Conservation (phyloP, 2,329 filamentous ascomycete genomes). For the Bertia moriformis region DNA sequence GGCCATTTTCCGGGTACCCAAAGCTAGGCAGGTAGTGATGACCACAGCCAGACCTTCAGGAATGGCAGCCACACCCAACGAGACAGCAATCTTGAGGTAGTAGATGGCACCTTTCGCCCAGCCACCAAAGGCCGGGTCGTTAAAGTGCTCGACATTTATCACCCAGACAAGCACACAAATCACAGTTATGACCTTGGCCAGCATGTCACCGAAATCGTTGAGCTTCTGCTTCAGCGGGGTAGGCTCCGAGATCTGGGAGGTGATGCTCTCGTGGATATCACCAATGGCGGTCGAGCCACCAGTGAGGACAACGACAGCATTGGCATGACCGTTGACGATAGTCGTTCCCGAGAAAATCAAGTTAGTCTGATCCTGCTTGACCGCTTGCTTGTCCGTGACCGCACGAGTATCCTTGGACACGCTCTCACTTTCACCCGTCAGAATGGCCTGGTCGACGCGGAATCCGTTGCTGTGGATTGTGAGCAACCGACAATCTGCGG, state of each 20-base stretch:
- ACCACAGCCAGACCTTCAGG: conserved; percentile 94
- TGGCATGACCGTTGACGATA: conserved; percentile 85
- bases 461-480: conserved; percentile 95
- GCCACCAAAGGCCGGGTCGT: conserved; percentile 78
- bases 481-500: conserved; percentile 82
- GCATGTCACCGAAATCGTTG: conserved; percentile 88
- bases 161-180: conserved; percentile 96
- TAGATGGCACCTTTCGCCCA: conserved; percentile 98
- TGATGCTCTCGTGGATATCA: conserved; percentile 97
- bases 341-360: conserved; percentile 98
- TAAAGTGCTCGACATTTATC: conserved; percentile 97
- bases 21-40: conserved; percentile 92
- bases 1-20: conserved; percentile 97
- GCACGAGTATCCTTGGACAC: conserved; percentile 66
- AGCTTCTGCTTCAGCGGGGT: conserved; percentile 97
- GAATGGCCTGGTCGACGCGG: conserved; percentile 85
- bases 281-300: conserved; percentile 87
- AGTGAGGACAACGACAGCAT: conserved; percentile 78
- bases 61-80: conserved; percentile 91
- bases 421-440: conserved; percentile 95
- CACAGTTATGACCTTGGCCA: conserved; percentile 95
- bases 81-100: conserved; percentile 98
- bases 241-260: conserved; percentile 90
- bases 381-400: conserved; percentile 66
- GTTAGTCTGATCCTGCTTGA: conserved; percentile 94